A percentile compares a stretch with the other conserved stretches of the same genome.
Evolutionary conservation across 73 alveolate genomes (phyloP).

Genomic region (Effrenium voratum): DNA sequence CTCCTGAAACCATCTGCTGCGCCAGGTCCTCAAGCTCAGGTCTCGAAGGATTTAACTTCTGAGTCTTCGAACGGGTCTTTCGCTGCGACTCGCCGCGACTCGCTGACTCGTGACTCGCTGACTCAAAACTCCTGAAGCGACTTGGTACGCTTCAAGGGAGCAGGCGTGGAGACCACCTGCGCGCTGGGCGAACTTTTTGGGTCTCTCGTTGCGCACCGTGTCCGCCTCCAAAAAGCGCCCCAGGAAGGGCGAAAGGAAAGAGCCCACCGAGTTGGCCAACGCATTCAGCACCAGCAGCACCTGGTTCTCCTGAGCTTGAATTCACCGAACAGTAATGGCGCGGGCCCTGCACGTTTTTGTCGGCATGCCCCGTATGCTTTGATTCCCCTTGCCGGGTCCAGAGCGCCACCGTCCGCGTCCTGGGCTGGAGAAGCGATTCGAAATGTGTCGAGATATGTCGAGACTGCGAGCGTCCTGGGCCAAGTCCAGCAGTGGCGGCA

Average conservation of each 20-base stretch:
- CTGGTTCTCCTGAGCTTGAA: not conserved
- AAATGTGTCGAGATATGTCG: not conserved
- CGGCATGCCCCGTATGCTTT: too few relatives aligned
- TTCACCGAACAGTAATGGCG: not conserved
- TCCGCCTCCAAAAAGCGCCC: slow-evolving; percentile 44
- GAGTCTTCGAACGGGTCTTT: too few relatives aligned
- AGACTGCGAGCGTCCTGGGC: not conserved
- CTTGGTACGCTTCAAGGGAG: not conserved
- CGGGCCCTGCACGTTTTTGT: too few relatives aligned
- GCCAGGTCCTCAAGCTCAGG: slow-evolving; percentile 38
- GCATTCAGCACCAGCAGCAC: slow-evolving; percentile 25
- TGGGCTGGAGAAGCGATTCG: not conserved
- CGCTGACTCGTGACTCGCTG: too few relatives aligned
- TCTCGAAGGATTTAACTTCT: too few relatives aligned
- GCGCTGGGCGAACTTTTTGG: not conserved
- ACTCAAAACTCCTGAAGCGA: slow-evolving; percentile 9
- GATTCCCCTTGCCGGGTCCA: not conserved
- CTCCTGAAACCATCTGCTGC: slow-evolving; percentile 19
- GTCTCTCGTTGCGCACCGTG: not conserved
- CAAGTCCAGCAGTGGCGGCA: slow-evolving; percentile 24
- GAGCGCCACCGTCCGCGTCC: not conserved
- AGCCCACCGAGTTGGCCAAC: slow-evolving; percentile 22
- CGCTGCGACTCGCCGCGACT: too few relatives aligned
- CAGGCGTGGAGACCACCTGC: slow-evolving; percentile 27
- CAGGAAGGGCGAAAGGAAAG: slow-evolving; percentile 63